Evolutionary conservation across 108 stramenopile species (phyloP).

Genomic region (Stephanodiscus triporus): DNA sequence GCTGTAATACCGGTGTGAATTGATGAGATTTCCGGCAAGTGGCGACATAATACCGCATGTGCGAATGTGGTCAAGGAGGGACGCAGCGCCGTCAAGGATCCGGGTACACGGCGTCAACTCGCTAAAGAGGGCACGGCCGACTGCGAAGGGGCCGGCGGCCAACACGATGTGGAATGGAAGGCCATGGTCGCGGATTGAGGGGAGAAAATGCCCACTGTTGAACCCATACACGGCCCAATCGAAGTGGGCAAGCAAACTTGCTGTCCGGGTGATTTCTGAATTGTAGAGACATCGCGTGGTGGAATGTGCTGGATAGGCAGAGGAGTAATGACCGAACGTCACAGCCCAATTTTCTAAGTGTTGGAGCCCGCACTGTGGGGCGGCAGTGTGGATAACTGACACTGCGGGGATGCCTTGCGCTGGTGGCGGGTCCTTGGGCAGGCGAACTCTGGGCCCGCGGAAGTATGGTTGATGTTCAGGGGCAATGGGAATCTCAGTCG

Average conservation of each 20-base stretch:
- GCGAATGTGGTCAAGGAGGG: not conserved
- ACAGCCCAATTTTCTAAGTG: too few species aligned
- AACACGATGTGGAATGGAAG: not conserved
- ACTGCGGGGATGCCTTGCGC: too few species aligned
- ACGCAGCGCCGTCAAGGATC: not conserved
- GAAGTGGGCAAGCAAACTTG: not conserved
- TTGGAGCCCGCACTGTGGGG: not conserved
- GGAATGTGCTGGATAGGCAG: not conserved
- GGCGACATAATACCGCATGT: too few species aligned
- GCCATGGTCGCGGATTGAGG: not conserved
- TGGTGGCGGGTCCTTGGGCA: too few species aligned
- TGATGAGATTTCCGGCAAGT: not conserved
- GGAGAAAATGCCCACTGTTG: conserved; percentile 4
- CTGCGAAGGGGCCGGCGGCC: not conserved
- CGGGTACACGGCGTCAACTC: not conserved
- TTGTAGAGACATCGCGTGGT: not conserved
- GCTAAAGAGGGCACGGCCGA: not conserved
- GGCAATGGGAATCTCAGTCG: not conserved
- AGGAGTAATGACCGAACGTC: too few species aligned
- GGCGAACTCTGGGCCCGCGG: too few species aligned
- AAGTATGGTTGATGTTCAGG: conserved; percentile 15
- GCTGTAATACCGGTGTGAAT: not conserved
- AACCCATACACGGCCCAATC: conserved; percentile 11
- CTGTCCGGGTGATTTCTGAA: not conserved
- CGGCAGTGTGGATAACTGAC: too few species aligned